Evolutionary conservation across 2,329 filamentous ascomycete genomes (phyloP), one percentile per base, ranked within the genome.

Genomic region (Aspergillus cejpii): DNA sequence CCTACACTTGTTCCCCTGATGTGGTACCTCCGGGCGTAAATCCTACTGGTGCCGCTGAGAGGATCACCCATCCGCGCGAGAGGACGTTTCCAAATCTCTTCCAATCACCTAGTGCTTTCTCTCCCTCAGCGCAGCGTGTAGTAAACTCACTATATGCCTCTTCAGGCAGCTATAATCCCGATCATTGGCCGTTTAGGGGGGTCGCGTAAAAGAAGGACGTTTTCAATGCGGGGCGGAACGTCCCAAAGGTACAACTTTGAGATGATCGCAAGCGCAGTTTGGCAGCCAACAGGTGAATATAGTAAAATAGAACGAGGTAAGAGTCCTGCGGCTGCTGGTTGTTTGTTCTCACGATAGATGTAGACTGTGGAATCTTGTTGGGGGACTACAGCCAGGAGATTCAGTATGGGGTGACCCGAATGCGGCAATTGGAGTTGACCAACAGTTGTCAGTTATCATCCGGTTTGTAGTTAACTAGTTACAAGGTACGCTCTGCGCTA

Each of bases 11-110:
- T 21, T 34, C 37, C 47, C 23, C 39, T 31, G 36, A 34, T 6
- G 17, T 17, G 31, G 42, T 41, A 36, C 39, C 43, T 43, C 50
- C 47, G 44, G 41, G 44, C 44, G 47, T 42, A 45, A n/a, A 52
- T 52, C 49, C 48, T 45, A 44, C 43, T 41, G 38, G 27, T 14
- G 42, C 17, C 39, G 36, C 39, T 42, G 36, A 47, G 39, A 39
- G 27, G 31, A 46, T 41, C 27, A 44, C 53, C 52, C 53, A 56
- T 56, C 36, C 53, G 53, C 43, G 52, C 52, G 33, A 50, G 45
- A 24, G 21, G 23, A 39, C 23, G 11, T 17, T 38, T 19, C 23
- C 24, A 31, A 34, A 28, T 24, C 23, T 24, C 23, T 24, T 24
- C 4, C 5, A 29, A 37, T 39, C 24, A 7, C 39, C 29, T 37